These are phyloP conservation scores for Berberis thunbergii DNA, from an alignment of 164 flowering plant genomes.

Conservation along the genomic window DNA sequence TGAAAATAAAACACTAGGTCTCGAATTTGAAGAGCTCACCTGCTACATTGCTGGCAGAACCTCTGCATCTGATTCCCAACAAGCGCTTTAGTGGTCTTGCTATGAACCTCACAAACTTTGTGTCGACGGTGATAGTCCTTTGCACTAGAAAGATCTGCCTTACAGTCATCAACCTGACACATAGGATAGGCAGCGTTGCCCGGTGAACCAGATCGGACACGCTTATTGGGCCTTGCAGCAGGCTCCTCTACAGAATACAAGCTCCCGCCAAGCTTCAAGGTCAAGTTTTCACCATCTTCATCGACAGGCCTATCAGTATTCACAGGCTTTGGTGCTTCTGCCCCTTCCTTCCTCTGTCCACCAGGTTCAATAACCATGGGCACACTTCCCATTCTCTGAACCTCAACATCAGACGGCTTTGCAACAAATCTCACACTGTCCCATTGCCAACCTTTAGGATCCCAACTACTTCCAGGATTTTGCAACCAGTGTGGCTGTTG, in stretches of 20 bases:
- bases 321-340: constrained; percentile 3
- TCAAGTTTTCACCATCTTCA: constrained; percentile 37
- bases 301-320: constrained; percentile 6
- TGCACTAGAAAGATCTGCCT: constrained; percentile 57
- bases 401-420: constrained; percentile 33
- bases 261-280: constrained; percentile 48
- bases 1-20: neutral
- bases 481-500: constrained; percentile 18
- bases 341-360: constrained; percentile 13
- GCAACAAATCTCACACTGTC: constrained; percentile 53
- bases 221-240: constrained; percentile 40
- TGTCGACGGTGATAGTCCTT: constrained; percentile 91
- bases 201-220: constrained; percentile 68
- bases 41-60: constrained; percentile 97
- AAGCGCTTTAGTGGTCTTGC: constrained; percentile 67
- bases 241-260: constrained; percentile 19
- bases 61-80: constrained; percentile 83
- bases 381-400: constrained; percentile 3
- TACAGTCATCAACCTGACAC: constrained; percentile 88
- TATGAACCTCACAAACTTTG: constrained; percentile 79
- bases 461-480: constrained; percentile 38
- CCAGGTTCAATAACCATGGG: neutral
- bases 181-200: constrained; percentile 46
- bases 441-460: constrained; percentile 69
- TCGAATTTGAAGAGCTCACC: constrained; percentile 25